Evolutionary conservation across 2,329 filamentous ascomycete species (phyloP).

Genomic region (Aspergillus hortae): DNA sequence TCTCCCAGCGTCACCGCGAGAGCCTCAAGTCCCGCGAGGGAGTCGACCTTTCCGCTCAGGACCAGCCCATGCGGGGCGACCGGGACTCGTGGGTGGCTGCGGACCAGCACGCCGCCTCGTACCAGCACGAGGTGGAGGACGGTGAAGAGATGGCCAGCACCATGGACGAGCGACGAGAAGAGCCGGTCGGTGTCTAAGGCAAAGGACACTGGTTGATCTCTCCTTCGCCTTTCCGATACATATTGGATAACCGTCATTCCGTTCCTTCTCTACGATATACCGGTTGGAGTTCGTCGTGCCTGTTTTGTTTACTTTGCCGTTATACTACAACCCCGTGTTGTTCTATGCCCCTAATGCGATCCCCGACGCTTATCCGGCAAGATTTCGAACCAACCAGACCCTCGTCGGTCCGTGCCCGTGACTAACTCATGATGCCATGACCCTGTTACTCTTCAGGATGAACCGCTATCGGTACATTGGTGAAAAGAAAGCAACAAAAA

Average conservation of each 20-base stretch:
- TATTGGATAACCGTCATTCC: constrained; percentile 2
- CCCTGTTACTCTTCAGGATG: constrained; percentile 3
- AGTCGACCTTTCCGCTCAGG: constrained; percentile 78
- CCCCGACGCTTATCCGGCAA: constrained; percentile 4
- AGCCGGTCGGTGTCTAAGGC: constrained; percentile 20
- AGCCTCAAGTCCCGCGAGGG: constrained; percentile 67
- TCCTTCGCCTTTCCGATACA: constrained; percentile 2
- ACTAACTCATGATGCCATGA: constrained; percentile 4
- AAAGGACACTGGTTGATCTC: neutral
- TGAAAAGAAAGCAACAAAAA: neutral
- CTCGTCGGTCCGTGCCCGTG: neutral
- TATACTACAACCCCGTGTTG: neutral
- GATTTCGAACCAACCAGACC: neutral
- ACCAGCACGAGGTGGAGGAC: constrained; percentile 38
- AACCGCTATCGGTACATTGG: neutral
- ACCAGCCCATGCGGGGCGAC: constrained; percentile 72
- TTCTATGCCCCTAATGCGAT: constrained; percentile 1
- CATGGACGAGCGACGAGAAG: constrained; percentile 33
- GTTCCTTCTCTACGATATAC: neutral
- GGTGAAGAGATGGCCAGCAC: constrained; percentile 37
- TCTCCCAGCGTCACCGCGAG: constrained; percentile 78
- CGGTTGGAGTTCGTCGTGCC: neutral
- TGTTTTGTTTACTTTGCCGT: constrained; percentile 4
- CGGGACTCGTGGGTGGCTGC: constrained; percentile 78
- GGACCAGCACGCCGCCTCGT: constrained; percentile 49